Evolutionary conservation across 768 basidiomycete genomes (phyloP).

Genomic region (Auricularia heimuer): DNA sequence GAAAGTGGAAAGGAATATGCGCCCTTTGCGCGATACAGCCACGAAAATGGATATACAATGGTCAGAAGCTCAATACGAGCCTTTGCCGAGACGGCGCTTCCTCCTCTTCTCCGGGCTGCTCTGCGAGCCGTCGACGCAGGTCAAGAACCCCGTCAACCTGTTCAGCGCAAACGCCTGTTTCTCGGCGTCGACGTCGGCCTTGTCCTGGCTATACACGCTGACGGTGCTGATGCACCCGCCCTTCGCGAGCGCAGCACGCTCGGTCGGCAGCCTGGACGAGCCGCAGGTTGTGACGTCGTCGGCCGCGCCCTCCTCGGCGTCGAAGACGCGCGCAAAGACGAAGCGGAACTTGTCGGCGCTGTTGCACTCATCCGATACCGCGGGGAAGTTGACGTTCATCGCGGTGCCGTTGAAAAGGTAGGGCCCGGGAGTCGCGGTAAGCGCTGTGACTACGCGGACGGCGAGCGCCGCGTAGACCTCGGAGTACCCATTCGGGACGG

Average conservation of each 20-base stretch:
- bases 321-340: conserved; percentile 34
- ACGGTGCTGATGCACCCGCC: conserved; percentile 38
- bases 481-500: conserved; percentile 27
- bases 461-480: conserved; percentile 35
- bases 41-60: no score
- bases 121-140: background rate
- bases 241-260: conserved; percentile 27
- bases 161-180: conserved; percentile 27
- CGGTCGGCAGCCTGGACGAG: conserved; percentile 31
- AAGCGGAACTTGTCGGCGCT: conserved; percentile 30
- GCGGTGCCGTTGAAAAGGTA: conserved; percentile 32
- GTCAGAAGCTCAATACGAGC: no score
- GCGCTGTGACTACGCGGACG: conserved; percentile 28
- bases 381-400: conserved; percentile 44
- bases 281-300: conserved; percentile 38
- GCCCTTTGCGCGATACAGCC: conserved; percentile 6
- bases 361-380: conserved; percentile 26
- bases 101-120: background rate
- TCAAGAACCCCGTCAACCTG: background rate
- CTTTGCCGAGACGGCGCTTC: no score
- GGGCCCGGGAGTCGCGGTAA: conserved; percentile 22
- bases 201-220: conserved; percentile 36
- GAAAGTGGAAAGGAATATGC: conserved; percentile 42
- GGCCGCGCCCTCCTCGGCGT: conserved; percentile 18
- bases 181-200: conserved; percentile 33